Conservation (phyloP, 2,329 filamentous ascomycete species). For the Orbilia brochopaga region DNA sequence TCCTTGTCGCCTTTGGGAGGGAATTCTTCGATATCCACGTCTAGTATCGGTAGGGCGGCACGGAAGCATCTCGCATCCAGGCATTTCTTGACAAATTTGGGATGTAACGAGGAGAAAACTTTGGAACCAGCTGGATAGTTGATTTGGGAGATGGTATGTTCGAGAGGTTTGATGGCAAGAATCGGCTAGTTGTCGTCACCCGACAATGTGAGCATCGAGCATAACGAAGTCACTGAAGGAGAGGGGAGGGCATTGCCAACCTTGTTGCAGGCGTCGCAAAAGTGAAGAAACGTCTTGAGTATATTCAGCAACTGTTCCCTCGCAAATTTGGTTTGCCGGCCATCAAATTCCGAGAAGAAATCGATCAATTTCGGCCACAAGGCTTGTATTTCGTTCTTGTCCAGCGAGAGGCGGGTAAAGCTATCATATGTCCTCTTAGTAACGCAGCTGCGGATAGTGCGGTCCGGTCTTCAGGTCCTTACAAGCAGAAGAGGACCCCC, state of each 20-base stretch:
- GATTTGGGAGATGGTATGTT: conserved; percentile 55
- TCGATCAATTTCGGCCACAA: conserved; percentile 54
- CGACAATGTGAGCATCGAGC: conserved; percentile 12
- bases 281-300: conserved; percentile 58
- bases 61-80: conserved; percentile 55
- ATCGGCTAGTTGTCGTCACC: conserved; percentile 51
- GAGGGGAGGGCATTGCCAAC: conserved; percentile 30
- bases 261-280: conserved; percentile 51
- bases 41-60: conserved; percentile 54
- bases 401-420: conserved; percentile 28
- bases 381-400: conserved; percentile 37
- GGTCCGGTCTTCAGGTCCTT: conserved; percentile 23
- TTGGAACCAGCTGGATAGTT: conserved; percentile 52
- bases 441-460: conserved; percentile 33
- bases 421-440: conserved; percentile 29
- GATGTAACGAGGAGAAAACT: conserved; percentile 55
- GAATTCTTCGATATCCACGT: conserved; percentile 55
- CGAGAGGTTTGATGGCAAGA: conserved; percentile 54
- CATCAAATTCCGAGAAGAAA: conserved; percentile 59
- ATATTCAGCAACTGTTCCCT: conserved; percentile 61
- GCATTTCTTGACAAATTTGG: conserved; percentile 55
- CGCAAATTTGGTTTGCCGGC: conserved; percentile 64
- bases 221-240: not conserved
- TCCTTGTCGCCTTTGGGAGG: conserved; percentile 52
- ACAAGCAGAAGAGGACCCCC: conserved; percentile 54